Evolutionary conservation across 1,284 basidiomycete species (phyloP).

Genomic region (Ustilago loliicola): DNA sequence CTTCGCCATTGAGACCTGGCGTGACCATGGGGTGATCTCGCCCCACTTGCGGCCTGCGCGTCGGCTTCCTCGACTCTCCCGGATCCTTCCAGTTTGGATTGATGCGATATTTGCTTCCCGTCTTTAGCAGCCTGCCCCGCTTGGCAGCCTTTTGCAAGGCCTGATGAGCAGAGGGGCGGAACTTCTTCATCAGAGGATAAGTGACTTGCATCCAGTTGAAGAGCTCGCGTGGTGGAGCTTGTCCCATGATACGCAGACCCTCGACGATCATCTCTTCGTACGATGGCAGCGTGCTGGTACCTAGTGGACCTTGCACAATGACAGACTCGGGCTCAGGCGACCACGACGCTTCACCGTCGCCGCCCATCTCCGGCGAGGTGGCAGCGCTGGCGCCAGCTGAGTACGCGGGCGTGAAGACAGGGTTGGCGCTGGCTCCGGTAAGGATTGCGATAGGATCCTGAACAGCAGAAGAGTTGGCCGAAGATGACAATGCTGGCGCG

Average conservation of each 20-base stretch:
- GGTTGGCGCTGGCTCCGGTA: conserved; percentile 51
- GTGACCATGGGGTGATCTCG: conserved; percentile 64
- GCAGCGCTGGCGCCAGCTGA: conserved; percentile 5
- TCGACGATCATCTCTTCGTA: conserved; percentile 68
- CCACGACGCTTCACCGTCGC: conserved; percentile 23
- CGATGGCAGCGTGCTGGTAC: conserved; percentile 61
- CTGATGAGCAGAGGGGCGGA: conserved; percentile 67
- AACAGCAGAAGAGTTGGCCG: conserved; percentile 1
- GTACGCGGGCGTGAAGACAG: conserved; percentile 34
- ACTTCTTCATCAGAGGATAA: conserved; percentile 67
- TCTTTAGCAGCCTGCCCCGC: conserved; percentile 65
- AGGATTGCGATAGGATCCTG: conserved; percentile 48
- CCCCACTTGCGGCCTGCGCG: conserved; percentile 57
- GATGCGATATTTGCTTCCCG: conserved; percentile 64
- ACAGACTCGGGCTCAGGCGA: conserved; percentile 44
- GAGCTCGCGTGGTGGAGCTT: conserved; percentile 60
- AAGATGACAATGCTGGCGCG: conserved; percentile 1
- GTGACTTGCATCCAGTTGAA: conserved; percentile 66
- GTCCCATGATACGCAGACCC: conserved; percentile 56
- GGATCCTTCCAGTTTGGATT: conserved; percentile 64
- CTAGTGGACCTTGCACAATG: conserved; percentile 50
- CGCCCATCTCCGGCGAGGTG: not conserved
- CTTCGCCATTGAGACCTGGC: conserved; percentile 59
- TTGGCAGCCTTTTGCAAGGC: conserved; percentile 68
- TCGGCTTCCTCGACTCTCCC: conserved; percentile 57